Evolutionary conservation across 2,329 filamentous ascomycete species (phyloP), one percentile per base, ranked within the genome.

Genomic region (Fusarium brachygibbosum): DNA sequence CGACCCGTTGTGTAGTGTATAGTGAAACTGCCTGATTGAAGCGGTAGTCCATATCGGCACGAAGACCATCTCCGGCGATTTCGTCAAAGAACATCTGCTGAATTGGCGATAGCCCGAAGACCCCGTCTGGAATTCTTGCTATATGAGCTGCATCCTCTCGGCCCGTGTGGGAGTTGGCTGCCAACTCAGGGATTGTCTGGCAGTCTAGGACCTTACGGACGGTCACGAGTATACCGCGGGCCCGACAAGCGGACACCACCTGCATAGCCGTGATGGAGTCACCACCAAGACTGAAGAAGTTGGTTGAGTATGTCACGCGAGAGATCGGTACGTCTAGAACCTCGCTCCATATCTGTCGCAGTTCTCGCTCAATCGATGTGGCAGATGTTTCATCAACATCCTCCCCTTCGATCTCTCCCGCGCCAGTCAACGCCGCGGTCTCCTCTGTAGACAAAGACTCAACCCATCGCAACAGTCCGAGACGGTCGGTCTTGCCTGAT

Each of bases 251-350:
- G 2, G 52, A 56, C n/a, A 56, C 52, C 10, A 56, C 52, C n/a
- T 56, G 52, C 52, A 56, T 56, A 23, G 52, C 52, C 14, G 52
- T 56, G n/a, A 56, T 54, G 5, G 51, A 54, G 51, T 54, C 51
- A 28, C 51, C 51, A 2, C 51, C 51, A n/a, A 54, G 51, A n/a
- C 41, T 48, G 34, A 56, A 48, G 41, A 56, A 56, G 52, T 32
- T 51, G 34, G 48, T 51, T 51, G 48, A 51, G 48, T 51, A 51
- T 38, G 48, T 51, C 34, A 51, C 48, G n/a, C 48, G 48, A 51
- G 48, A 38, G 35, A 52, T 41, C 10, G 49, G 49, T n/a, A 40
- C 35, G 25, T 52, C 25, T 4, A 52, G 35, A n/a, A 52, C 49
- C 19, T 41, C 35, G 28, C 49, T 41, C 49, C 49, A 52, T 32